Conservation (phyloP, 495 filamentous ascomycete species). For the Pyrenula aspistea region DNA sequence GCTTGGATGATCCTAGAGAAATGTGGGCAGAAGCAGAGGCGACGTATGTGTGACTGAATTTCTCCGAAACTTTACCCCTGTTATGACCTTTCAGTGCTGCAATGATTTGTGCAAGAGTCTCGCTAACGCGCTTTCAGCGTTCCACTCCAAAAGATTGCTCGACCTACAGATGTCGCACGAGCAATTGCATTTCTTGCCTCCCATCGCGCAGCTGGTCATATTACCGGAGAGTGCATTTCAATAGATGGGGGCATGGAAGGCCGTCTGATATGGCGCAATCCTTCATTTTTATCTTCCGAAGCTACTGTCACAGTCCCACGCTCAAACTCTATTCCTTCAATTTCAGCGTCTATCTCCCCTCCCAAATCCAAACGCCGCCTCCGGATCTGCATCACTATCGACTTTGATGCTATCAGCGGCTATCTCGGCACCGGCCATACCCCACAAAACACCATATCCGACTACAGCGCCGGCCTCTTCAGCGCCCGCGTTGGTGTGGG, state of each 20-base stretch:
- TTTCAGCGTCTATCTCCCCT: conserved; percentile 11
- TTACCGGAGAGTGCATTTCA: too few relatives aligned
- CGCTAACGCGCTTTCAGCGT: too few relatives aligned
- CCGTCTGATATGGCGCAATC: conserved; percentile 31
- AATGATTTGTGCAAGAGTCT: too few relatives aligned
- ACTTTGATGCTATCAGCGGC: conserved; percentile 49
- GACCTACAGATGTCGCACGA: too few relatives aligned
- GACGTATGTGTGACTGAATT: too few relatives aligned
- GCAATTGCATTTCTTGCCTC: too few relatives aligned
- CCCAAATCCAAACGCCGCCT: conserved; percentile 19
- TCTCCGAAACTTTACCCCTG: too few relatives aligned
- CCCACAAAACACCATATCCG: conserved; percentile 39
- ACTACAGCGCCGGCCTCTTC: conserved; percentile 49
- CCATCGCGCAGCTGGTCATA: too few relatives aligned
- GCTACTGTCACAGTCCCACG: not conserved
- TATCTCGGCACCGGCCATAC: conserved; percentile 42
- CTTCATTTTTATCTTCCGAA: too few relatives aligned
- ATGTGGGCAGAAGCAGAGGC: conserved; percentile 33
- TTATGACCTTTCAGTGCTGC: too few relatives aligned
- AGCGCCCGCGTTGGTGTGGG: conserved; percentile 47
- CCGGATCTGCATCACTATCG: conserved; percentile 41
- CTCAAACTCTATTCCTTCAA: not conserved
- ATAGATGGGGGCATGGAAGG: conserved; percentile 42
- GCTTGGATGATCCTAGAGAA: conserved; percentile 33
- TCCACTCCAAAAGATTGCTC: too few relatives aligned